These are phyloP conservation scores for Sequoiadendron giganteum DNA, from an alignment of 75 land plant genomes.

Conservation along the genomic window DNA sequence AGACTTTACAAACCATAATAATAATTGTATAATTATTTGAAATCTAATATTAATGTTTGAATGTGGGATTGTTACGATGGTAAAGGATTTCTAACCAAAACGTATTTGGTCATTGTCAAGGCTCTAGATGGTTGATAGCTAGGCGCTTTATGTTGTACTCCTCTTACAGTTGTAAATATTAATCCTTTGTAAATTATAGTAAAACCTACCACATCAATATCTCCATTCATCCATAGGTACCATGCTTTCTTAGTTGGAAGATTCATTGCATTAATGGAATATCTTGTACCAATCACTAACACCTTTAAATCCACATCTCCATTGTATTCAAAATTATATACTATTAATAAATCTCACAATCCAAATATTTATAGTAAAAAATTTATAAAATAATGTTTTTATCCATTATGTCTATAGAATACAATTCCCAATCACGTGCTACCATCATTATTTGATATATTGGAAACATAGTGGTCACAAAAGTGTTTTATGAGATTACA, in stretches of 20 bases:
- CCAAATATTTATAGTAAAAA: not conserved
- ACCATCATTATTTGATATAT: not conserved
- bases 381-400: slow-evolving; percentile 16
- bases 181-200: not conserved
- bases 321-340: not conserved
- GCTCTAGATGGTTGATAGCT: slow-evolving; percentile 21
- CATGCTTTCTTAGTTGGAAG: no score
- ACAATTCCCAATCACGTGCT: not conserved
- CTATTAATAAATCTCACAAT: not conserved
- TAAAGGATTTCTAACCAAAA: no score
- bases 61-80: no score
- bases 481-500: not conserved
- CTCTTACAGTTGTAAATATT: slow-evolving; percentile 31
- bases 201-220: no score
- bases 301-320: no score
- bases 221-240: no score
- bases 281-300: no score
- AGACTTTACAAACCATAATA: no score
- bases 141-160: slow-evolving; percentile 37
- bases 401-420: not conserved
- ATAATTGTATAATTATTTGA: no score
- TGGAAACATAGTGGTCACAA: not conserved
- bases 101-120: no score
- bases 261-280: no score
- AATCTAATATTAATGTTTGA: no score